A percentile compares a stretch with the other conserved stretches of the same genome.
Evolutionary conservation across 371 early-diverging fungal genomes (phyloP).

Genomic region (Thermomucor indicae-seudaticae): DNA sequence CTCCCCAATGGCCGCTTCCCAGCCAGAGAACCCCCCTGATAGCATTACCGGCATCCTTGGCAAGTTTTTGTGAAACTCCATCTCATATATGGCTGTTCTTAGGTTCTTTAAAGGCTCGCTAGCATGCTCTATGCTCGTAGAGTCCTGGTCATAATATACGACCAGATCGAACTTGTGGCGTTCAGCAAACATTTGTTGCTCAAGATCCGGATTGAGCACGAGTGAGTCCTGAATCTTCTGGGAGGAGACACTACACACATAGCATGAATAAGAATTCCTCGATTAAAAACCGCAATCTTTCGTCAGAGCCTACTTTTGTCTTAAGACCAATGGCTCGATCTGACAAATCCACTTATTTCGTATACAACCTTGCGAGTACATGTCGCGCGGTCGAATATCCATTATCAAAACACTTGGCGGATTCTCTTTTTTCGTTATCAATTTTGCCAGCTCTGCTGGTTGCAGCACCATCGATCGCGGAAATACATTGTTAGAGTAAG

Average conservation of each 20-base stretch:
- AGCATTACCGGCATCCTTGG: constrained; percentile 59
- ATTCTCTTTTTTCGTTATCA: constrained; percentile 25
- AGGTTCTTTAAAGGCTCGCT: constrained; percentile 32
- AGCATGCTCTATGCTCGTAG: constrained; percentile 12
- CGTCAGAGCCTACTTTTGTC: constrained; percentile 41
- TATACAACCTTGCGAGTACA: constrained; percentile 70
- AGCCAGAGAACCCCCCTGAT: constrained; percentile 75
- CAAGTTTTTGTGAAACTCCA: constrained; percentile 50
- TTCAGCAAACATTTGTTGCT: constrained; percentile 58
- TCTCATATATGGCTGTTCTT: constrained; percentile 52
- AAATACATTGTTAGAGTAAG: constrained; percentile 22
- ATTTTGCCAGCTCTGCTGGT: constrained; percentile 38
- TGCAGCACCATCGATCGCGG: constrained; percentile 23
- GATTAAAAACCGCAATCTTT: neutral
- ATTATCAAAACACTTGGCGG: constrained; percentile 66
- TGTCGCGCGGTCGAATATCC: constrained; percentile 74
- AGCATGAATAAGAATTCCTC: neutral
- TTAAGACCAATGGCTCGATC: constrained; percentile 73
- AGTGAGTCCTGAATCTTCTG: constrained; percentile 41
- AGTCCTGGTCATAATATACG: constrained; percentile 68
- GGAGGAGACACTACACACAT: constrained; percentile 31
- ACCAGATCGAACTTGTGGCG: constrained; percentile 71
- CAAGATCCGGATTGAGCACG: constrained; percentile 39
- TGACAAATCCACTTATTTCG: constrained; percentile 68
- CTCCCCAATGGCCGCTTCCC: constrained; percentile 50